Conservation (phyloP, 495 filamentous ascomycete species). For the Aspergillus sclerotioniger region DNA sequence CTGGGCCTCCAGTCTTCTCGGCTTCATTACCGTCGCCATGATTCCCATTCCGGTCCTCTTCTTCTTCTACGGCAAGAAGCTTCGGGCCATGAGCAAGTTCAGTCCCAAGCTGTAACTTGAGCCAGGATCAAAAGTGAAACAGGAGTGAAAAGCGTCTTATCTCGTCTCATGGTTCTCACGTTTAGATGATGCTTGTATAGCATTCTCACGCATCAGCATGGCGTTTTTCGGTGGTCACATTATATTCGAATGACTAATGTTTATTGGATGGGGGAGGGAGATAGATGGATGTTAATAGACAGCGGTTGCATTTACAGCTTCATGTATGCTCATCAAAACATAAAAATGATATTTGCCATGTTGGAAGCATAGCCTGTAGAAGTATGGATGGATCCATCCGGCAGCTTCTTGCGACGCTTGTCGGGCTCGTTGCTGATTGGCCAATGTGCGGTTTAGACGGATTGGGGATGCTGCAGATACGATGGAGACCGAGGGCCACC, state of each 20-base stretch:
- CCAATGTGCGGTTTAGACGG: too few species aligned
- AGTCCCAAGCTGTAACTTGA: conserved; percentile 38
- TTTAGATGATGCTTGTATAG: not conserved
- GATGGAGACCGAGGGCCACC: not conserved
- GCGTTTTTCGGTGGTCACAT: not conserved
- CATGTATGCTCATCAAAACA: not conserved
- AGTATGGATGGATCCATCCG: too few species aligned
- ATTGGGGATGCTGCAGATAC: not conserved
- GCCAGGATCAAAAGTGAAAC: not conserved
- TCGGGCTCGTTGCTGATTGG: too few species aligned
- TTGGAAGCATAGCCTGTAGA: not conserved
- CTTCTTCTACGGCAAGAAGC: conserved; percentile 64
- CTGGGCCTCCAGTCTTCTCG: conserved; percentile 65
- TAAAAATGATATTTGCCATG: not conserved
- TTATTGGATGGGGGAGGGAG: not conserved
- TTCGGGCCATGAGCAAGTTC: conserved; percentile 53
- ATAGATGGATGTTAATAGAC: not conserved
- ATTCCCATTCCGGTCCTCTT: conserved; percentile 71
- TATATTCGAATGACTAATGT: conserved; percentile 5
- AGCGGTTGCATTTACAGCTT: not conserved
- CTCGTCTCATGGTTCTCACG: conserved; percentile 2
- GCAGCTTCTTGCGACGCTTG: too few species aligned
- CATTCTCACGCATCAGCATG: not conserved
- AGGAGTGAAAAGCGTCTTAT: not conserved
- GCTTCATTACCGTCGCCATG: conserved; percentile 60